Evolutionary conservation across 2,329 filamentous ascomycete genomes (phyloP), one percentile per base, ranked within the genome.

Genomic region (Periconia sp.): DNA sequence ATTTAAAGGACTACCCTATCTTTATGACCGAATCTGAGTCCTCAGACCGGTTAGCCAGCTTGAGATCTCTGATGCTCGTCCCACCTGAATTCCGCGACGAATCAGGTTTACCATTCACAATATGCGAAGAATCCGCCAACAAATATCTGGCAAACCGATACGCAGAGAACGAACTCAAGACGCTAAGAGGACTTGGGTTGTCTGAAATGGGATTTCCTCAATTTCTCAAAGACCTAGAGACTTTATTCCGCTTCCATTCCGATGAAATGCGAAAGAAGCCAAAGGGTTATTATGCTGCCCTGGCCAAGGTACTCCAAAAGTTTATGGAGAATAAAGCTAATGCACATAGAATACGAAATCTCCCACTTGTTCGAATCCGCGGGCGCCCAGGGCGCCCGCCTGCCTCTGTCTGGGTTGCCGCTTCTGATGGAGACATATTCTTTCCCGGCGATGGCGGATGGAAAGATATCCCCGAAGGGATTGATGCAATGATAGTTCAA

Each of bases 71-170:
- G 9, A 32, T 16, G 18, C 18, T 32, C 17, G 30, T 32, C 5
- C 17, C 17, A 9, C 11, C 13, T 4, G 30, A 32, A 16, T 32
- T 32, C 16, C 13, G 30, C 30, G 30, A 32, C 13, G 30, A 9
- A 16, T 11, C 16, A 17, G 7, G 13, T 10, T 5, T 32, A 16
- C 30, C 30, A n/a, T 16, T 32, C 9, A 16, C 18, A 8, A n/a
- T 4, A 32, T 5, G 4, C 4, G 17, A 32, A 11, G 5, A 16
- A 10, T 12, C 30, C 12, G 6, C 13, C 5, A 6, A 5, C 12
- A 32, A 32, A 19, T 41, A 41, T 21, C 30, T 41, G 21, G 34
- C 30, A 5, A 13, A 21, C 3, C 34, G 23, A 4, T 41, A 41
- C n/a, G 11, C 30, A 12, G 25, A 18, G 15, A 16, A 32, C 13